Conservation (phyloP, 495 filamentous ascomycete genomes). For the Aspergillus baeticus region DNA sequence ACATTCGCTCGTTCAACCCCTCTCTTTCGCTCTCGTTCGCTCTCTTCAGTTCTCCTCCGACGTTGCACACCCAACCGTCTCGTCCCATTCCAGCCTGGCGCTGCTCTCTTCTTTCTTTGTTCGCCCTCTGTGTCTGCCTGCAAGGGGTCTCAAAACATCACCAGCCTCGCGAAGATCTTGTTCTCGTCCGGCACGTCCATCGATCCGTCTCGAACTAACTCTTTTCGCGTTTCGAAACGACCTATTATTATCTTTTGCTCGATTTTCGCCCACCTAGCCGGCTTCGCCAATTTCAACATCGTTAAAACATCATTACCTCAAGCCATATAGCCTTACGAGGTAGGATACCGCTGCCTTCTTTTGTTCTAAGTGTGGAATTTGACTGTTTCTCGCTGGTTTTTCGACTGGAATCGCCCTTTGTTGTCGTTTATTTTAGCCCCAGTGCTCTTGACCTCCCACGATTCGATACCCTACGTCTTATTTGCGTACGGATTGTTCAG, state of each 20-base stretch:
- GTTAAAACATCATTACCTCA: background rate
- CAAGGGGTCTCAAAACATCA: conserved; percentile 26
- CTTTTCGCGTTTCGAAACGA: conserved; percentile 12
- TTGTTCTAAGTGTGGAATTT: background rate
- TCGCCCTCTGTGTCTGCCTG: conserved; percentile 14
- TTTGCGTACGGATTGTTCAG: conserved; percentile 7
- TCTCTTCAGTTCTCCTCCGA: conserved; percentile 21
- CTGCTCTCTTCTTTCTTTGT: conserved; percentile 20
- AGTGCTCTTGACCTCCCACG: conserved; percentile 7
- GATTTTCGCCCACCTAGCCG: conserved; percentile 3
- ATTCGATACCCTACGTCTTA: conserved; percentile 8
- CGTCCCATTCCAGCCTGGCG: conserved; percentile 36
- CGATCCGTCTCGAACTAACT: conserved; percentile 19
- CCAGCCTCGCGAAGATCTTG: conserved; percentile 16
- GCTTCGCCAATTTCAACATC: background rate
- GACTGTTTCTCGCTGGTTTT: background rate
- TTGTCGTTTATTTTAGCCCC: conserved; percentile 11
- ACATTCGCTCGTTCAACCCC: conserved; percentile 11
- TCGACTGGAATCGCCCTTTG: conserved; percentile 9
- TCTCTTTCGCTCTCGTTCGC: conserved; percentile 16
- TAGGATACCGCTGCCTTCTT: conserved; percentile 11
- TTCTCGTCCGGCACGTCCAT: conserved; percentile 14
- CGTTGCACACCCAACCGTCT: conserved; percentile 17
- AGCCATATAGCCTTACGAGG: background rate
- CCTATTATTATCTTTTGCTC: conserved; percentile 3